A percentile compares a stretch with the other conserved stretches of the same genome.
phyloP scores from a whole-genome alignment of 768 basidiomycete species.

The Suillus americanus region DNA sequence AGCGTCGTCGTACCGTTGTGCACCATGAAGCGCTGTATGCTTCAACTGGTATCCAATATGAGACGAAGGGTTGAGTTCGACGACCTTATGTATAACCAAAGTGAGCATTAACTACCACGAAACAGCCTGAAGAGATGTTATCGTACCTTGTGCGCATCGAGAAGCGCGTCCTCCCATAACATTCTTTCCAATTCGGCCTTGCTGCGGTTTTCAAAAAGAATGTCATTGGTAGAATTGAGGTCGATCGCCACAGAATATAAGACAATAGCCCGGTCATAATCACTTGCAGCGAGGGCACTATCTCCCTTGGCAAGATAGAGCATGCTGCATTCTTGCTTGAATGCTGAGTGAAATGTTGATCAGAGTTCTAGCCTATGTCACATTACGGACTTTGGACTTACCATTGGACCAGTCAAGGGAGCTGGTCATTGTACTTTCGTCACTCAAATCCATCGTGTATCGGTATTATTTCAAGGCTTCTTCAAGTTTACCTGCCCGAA shows the following conservation, averaged over 20 bases:
- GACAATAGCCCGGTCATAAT: slow-evolving; percentile 15
- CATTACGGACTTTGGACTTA: too few species aligned
- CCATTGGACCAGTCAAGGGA: too few species aligned
- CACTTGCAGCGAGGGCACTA: not conserved
- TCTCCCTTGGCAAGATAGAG: not conserved
- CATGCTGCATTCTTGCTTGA: not conserved
- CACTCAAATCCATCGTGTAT: not conserved
- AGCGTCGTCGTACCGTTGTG: slow-evolving; percentile 11
- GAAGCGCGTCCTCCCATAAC: slow-evolving; percentile 6
- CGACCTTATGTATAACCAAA: slow-evolving; percentile 10
- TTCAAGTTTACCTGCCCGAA: not conserved
- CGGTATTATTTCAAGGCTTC: not conserved
- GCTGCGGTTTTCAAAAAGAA: slow-evolving; percentile 17
- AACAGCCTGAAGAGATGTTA: not conserved
- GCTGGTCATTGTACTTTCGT: not conserved
- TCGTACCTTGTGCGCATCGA: slow-evolving; percentile 1
- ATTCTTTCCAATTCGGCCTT: slow-evolving; percentile 4
- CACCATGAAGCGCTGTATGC: slow-evolving; percentile 9
- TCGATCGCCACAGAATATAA: slow-evolving; percentile 16
- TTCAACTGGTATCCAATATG: slow-evolving; percentile 19
- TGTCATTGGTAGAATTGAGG: slow-evolving; percentile 1
- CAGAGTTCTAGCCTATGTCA: too few species aligned
- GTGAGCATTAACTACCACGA: not conserved
- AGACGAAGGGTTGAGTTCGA: slow-evolving; percentile 12
- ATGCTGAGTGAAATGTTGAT: too few species aligned